Evolutionary conservation across 208 protist genomes (phyloP), one percentile per base, ranked within the genome.

Genomic region (Borovskyia barvae): DNA sequence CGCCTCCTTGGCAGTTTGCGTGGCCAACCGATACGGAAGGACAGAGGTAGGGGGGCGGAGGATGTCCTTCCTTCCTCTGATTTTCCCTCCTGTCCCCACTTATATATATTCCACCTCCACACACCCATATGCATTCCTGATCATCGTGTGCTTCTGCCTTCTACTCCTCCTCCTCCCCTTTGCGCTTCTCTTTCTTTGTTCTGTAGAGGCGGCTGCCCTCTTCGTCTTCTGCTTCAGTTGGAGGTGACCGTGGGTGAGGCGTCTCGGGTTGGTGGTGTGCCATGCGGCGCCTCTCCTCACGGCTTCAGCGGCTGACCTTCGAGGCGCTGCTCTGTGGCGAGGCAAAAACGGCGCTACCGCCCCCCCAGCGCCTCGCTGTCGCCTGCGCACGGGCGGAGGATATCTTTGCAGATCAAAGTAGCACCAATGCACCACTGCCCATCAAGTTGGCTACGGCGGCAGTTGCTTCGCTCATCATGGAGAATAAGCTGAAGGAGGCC

Each of bases 261-360:
- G n/a, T n/a, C n/a, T n/a, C n/a, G n/a, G n/a, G n/a, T n/a, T n/a
- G n/a, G n/a, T n/a, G n/a, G n/a, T n/a, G n/a, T n/a, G 15, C 54
- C 4, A 80, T 83, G 70, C 33, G 69, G 40, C 62, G 58, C 2
- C 63, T 48, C 14, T 72, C 73, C 12, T 28, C 50, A 20, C 53
- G 64, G 8, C 65, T 82, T 14, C 43, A 52, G 22, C 46, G 47
- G 3, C 67, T 92, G 24, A 81, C 65, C 24, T 92, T 92, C 49
- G 73, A 88, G 41, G 41, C 61, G 9, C 66, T 92, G n/a, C 48
- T 85, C 7, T 87, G 76, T 47, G 80, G 80, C 17, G n/a, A n/a
- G n/a, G 19, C 61, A 20, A 24, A 64, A 22, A 41, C 25, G 7
- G 24, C 33, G 40, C 29, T 70, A 40, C 63, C 63, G 7, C 40